Percentiles rank a stretch among this genome's conserved stretches.
Conservation (phyloP, 805 yeast species). For the Candida coleopterorum region DNA sequence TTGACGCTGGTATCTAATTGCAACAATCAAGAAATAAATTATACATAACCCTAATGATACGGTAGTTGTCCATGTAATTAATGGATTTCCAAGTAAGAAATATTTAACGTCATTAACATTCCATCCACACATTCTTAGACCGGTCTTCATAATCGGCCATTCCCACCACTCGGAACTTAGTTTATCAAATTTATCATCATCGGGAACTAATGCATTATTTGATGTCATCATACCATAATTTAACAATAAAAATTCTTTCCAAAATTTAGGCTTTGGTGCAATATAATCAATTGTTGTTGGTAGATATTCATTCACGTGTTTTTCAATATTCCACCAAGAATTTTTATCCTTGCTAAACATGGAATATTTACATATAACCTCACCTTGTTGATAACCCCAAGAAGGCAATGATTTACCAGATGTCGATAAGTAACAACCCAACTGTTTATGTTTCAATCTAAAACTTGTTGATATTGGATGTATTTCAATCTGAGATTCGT, state of each 20-base stretch:
- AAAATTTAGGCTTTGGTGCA: slow-evolving; percentile 45
- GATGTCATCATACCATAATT: slow-evolving; percentile 88
- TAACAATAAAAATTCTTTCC: slow-evolving; percentile 69
- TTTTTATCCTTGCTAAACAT: slow-evolving; percentile 52
- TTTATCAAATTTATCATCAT: slow-evolving; percentile 66
- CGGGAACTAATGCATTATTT: slow-evolving; percentile 77
- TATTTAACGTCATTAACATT: slow-evolving; percentile 52
- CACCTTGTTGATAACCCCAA: slow-evolving; percentile 86
- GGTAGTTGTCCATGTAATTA: slow-evolving; percentile 59
- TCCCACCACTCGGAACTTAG: slow-evolving; percentile 78
- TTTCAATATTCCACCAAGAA: slow-evolving; percentile 81
- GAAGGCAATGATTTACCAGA: slow-evolving; percentile 65
- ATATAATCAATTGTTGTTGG: slow-evolving; percentile 29
- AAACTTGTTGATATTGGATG: slow-evolving; percentile 78
- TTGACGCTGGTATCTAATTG: slow-evolving; percentile 33
- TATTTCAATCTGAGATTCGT: slow-evolving; percentile 46
- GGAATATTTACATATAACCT: slow-evolving; percentile 61
- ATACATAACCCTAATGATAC: slow-evolving; percentile 18
- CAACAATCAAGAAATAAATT: slow-evolving; percentile 14
- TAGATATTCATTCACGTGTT: slow-evolving; percentile 51
- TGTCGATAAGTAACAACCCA: slow-evolving; percentile 77
- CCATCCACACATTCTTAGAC: slow-evolving; percentile 78
- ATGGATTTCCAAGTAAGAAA: slow-evolving; percentile 71
- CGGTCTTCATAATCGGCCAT: slow-evolving; percentile 79
- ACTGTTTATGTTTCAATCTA: slow-evolving; percentile 55